Evolutionary conservation across 495 filamentous ascomycete genomes (phyloP).

Genomic region (Penicillium bovifimosum): DNA sequence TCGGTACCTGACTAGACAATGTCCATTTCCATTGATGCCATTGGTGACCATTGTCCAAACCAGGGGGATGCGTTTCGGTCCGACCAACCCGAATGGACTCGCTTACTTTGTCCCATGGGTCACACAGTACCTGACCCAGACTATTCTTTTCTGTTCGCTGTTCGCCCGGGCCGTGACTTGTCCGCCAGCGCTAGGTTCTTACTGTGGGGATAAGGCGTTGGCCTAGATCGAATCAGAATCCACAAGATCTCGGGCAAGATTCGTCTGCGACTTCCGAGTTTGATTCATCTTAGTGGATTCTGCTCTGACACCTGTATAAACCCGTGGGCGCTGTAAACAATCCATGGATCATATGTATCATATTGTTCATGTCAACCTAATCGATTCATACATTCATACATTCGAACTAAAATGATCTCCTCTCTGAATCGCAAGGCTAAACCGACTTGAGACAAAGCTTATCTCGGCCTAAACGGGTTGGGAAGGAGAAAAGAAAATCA

Average conservation of each 20-base stretch:
- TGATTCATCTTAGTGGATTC: neutral
- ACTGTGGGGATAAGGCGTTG: neutral
- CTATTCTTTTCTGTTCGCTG: neutral
- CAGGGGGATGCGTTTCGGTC: neutral
- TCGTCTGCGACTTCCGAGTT: neutral
- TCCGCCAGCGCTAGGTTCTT: neutral
- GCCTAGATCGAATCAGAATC: conserved; percentile 6
- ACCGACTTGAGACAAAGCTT: conserved; percentile 1
- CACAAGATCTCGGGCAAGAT: neutral
- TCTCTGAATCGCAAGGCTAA: neutral
- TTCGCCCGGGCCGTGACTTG: neutral
- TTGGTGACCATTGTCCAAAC: neutral
- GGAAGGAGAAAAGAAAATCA: conserved; percentile 1
- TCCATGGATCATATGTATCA: neutral
- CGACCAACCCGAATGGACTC: conserved; percentile 6
- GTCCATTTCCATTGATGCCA: neutral
- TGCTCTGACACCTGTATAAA: neutral
- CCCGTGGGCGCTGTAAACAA: neutral
- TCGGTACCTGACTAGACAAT: neutral
- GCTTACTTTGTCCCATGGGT: neutral
- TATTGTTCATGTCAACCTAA: too few species aligned
- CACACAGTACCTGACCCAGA: neutral
- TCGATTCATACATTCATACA: too few species aligned
- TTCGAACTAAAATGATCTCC: neutral
- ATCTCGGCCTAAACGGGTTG: neutral